These are phyloP conservation scores for Penicillium pancosmium DNA, from an alignment of 495 filamentous ascomycete genomes.

Conservation along the genomic window DNA sequence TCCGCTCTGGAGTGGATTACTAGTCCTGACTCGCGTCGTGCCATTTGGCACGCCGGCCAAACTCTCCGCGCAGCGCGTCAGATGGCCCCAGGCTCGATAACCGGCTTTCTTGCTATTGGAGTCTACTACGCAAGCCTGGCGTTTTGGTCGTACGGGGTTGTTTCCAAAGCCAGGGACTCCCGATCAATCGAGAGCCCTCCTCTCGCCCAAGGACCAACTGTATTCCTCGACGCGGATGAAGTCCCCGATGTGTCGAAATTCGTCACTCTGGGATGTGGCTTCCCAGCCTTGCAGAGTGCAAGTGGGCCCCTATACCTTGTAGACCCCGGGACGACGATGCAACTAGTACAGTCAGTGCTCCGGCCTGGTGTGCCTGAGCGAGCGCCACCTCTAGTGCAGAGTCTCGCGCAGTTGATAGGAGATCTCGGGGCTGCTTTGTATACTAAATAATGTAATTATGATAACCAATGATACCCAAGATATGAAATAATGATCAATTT, in stretches of 20 bases:
- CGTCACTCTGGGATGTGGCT: conserved; percentile 47
- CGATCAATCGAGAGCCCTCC: conserved; percentile 23
- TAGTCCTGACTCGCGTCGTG: conserved; percentile 52
- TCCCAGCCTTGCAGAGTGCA: conserved; percentile 42
- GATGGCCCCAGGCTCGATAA: conserved; percentile 49
- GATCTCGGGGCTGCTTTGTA: conserved; percentile 40
- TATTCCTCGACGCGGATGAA: conserved; percentile 55
- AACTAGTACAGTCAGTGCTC: conserved; percentile 27
- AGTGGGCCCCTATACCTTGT: conserved; percentile 26
- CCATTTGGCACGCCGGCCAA: conserved; percentile 67
- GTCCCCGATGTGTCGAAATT: conserved; percentile 47
- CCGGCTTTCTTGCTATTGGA: conserved; percentile 61
- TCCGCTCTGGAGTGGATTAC: conserved; percentile 56
- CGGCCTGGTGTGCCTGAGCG: conserved; percentile 30
- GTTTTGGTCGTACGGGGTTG: conserved; percentile 62
- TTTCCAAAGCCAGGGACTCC: conserved; percentile 35
- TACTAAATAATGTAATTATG: neutral
- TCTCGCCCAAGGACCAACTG: conserved; percentile 20
- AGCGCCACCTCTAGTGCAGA: conserved; percentile 53
- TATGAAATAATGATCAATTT: conserved; percentile 4
- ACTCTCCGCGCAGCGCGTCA: conserved; percentile 55
- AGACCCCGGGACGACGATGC: conserved; percentile 30
- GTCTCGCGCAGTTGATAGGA: conserved; percentile 56
- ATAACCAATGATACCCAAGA: conserved; percentile 15
- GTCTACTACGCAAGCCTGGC: conserved; percentile 62